Percentiles rank a stretch among this genome's conserved stretches.
Evolutionary conservation across 2,329 filamentous ascomycete species (phyloP).

Genomic region (Phyllosticta ampelicida): DNA sequence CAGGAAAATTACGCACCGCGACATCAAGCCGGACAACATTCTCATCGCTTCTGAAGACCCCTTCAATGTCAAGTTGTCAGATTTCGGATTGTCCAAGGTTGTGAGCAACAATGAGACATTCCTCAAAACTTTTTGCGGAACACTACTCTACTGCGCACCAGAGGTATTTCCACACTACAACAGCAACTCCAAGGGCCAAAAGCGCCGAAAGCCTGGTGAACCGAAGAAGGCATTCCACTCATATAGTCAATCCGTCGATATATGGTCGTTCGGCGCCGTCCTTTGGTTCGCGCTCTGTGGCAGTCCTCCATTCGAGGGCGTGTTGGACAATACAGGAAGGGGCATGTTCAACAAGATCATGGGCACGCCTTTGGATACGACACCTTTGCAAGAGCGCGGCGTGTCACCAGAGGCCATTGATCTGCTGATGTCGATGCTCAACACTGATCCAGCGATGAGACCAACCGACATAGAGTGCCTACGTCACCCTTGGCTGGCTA

Average conservation of each 20-base stretch:
- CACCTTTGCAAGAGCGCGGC: constrained; percentile 46
- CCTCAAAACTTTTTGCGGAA: constrained; percentile 92
- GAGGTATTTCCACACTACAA: constrained; percentile 85
- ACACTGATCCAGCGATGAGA: constrained; percentile 65
- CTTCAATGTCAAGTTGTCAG: constrained; percentile 79
- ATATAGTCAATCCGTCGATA: constrained; percentile 86
- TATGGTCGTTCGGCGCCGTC: constrained; percentile 93
- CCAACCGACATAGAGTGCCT: constrained; percentile 63
- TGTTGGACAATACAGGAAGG: constrained; percentile 62
- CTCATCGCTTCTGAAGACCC: constrained; percentile 64
- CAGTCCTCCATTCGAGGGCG: constrained; percentile 69
- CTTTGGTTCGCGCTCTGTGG: constrained; percentile 77
- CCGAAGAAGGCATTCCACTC: constrained; percentile 39
- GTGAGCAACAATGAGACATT: constrained; percentile 85
- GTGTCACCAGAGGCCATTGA: constrained; percentile 61
- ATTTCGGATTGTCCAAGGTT: constrained; percentile 94
- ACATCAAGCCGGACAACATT: constrained; percentile 92
- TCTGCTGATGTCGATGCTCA: constrained; percentile 68
- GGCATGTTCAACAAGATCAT: constrained; percentile 81
- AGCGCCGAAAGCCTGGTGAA: constrained; percentile 41
- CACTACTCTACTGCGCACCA: constrained; percentile 87
- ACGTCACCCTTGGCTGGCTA: constrained; percentile 61
- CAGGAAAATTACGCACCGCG: constrained; percentile 89
- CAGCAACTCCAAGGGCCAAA: constrained; percentile 51
- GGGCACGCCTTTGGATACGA: constrained; percentile 58